Base-by-base conservation (phyloP, 2,329 filamentous ascomycete species). In the Diaporthe aspalathi region DNA sequence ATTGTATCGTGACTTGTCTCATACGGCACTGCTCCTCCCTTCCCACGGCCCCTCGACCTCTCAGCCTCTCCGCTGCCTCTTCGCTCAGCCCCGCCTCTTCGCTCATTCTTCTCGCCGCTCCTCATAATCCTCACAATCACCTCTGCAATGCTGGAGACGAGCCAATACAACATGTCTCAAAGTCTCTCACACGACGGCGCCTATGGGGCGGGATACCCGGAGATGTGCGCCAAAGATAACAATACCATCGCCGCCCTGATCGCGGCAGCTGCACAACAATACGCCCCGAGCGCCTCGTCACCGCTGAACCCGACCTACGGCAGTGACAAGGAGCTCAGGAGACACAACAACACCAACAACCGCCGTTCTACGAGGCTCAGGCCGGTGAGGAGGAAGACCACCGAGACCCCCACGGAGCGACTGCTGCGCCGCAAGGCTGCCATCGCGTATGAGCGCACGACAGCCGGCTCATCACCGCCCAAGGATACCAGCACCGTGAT, bases 341-440 rank as follows among this genome's bases (percentile, higher is more conserved):
- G 27, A 53, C 57, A 65, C 35, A 38, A 38, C 35, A 68, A 40
- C 65, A 52, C 57, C 35, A 38, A 38, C 35, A 68, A 40, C 65
- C 43, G 43, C 22, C 71, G 57, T 54, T 62, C 67, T 54, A 63
- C 65, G 32, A 71, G 52, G 29, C 29, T 40, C 22, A 57, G 71
- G 38, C 69, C 71, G 27, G 57, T n/a, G 14, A 66, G 68, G 45
- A 71, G 65, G 56, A 71, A 68, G 38, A 43, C 69, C 12, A 49
- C 65, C 12, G 71, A 71, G 45, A 62, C 71, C 11, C 71, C 71
- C 16, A 67, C 63, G 32, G 56, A 71, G 22, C 66, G 56, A n/a
- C 54, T 73, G 6, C 69, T 73, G 50, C 70, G 70, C 14, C 67
- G 70, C 17, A 70, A 72, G 62, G 70, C 70, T 49, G 70, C 70